Conservation (phyloP, 495 filamentous ascomycete genomes). For the Aspergillus olivimuriae region DNA sequence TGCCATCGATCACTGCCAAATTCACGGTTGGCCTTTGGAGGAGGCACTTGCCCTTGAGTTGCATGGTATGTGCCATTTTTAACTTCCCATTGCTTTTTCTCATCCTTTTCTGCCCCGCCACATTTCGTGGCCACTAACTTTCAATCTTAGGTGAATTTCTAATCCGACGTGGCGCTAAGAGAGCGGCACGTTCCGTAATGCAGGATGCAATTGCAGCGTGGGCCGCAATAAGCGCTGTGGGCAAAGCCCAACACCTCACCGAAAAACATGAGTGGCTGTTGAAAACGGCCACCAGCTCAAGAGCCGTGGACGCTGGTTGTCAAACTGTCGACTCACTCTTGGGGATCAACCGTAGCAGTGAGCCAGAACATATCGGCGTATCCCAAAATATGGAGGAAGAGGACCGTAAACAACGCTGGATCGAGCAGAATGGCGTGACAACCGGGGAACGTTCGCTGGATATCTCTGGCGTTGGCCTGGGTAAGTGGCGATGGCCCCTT, state of each 20-base stretch:
- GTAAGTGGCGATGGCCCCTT: constrained; percentile 15
- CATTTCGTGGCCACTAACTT: not conserved
- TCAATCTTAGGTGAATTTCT: constrained; percentile 61
- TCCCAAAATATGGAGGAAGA: constrained; percentile 47
- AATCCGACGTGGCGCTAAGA: constrained; percentile 59
- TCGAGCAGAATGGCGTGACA: constrained; percentile 54
- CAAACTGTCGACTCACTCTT: constrained; percentile 59
- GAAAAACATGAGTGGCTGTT: constrained; percentile 68
- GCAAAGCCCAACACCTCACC: constrained; percentile 64
- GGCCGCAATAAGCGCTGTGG: constrained; percentile 64
- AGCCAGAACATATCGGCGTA: constrained; percentile 38
- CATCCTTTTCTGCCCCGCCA: not conserved
- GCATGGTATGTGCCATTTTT: constrained; percentile 27
- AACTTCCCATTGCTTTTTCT: not conserved
- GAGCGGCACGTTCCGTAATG: constrained; percentile 66
- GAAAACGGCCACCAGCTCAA: constrained; percentile 54
- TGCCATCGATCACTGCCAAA: constrained; percentile 71
- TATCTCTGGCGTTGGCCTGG: constrained; percentile 40
- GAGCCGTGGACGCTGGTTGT: constrained; percentile 60
- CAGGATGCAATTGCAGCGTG: constrained; percentile 70
- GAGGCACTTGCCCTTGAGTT: constrained; percentile 77
- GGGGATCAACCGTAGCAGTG: constrained; percentile 49
- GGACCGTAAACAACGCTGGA: constrained; percentile 62
- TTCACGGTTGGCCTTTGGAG: constrained; percentile 71
- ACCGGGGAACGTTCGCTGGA: constrained; percentile 32